Evolutionary conservation across 805 yeast genomes (phyloP).

Genomic region (Candida succiphila): DNA sequence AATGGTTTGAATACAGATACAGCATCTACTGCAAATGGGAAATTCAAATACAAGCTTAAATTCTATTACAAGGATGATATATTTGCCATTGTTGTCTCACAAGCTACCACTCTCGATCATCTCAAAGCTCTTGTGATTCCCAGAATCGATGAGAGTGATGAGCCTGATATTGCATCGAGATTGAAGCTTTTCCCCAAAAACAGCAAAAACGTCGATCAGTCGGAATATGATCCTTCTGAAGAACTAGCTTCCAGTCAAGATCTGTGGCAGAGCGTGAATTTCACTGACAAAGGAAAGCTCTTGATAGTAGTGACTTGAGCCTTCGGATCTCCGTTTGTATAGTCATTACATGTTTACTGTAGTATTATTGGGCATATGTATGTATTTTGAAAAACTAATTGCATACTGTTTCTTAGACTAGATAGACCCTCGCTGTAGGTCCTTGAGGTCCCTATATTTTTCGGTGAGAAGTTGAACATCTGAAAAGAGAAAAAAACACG

Average conservation of each 20-base stretch:
- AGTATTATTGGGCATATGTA: no score
- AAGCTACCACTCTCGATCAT: slow-evolving; percentile 12
- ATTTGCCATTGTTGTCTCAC: slow-evolving; percentile 45
- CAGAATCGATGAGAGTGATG: slow-evolving; percentile 20
- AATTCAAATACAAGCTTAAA: slow-evolving; percentile 49
- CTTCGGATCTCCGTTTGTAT: not conserved
- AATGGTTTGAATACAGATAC: not conserved
- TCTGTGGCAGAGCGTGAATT: slow-evolving; percentile 16
- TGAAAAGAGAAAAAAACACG: no score
- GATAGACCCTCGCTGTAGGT: no score
- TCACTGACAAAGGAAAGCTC: slow-evolving; percentile 24
- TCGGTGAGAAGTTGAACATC: no score
- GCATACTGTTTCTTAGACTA: no score
- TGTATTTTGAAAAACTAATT: no score
- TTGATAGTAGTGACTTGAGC: slow-evolving; percentile 14
- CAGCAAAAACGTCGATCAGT: slow-evolving; percentile 12
- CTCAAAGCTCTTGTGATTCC: slow-evolving; percentile 18
- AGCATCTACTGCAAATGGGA: slow-evolving; percentile 9
- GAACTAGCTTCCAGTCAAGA: slow-evolving; percentile 12
- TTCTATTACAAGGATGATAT: slow-evolving; percentile 76
- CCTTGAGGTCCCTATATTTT: no score
- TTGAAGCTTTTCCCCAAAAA: slow-evolving; percentile 20
- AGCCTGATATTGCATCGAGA: slow-evolving; percentile 10
- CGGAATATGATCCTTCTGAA: slow-evolving; percentile 9
- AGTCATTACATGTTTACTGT: no score